Base-by-base conservation (phyloP, 2,329 filamentous ascomycete genomes). In the Colletotrichum agaves region DNA sequence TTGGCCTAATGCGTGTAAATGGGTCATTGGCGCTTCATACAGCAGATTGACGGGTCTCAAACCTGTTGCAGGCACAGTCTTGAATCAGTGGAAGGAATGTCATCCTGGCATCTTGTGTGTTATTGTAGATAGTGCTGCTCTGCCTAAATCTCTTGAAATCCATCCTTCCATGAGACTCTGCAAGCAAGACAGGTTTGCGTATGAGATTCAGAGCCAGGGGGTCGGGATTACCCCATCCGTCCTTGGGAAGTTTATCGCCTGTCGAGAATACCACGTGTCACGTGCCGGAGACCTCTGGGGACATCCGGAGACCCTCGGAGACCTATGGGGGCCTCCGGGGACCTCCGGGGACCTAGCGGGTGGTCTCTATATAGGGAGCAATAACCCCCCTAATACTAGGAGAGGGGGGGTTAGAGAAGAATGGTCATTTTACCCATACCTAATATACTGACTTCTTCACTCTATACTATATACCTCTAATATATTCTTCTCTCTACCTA, bases 41-140 rank as follows among this genome's bases (percentile, higher is more conserved):
- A 19, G 60, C 50, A 41, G 43, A 41, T 61, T 31, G 49, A 33
- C 39, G 13, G 27, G 21, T 55, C 10, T 31, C 19, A 19, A 49
- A 33, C 39, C 47, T 61, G 39, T 21, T 15, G n/a, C 46, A 41
- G 37, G 49, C 49, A 61, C 57, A 17, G 63, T 49, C 57, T 57
- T 6, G 31, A 47, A 17, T 35, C 27, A 47, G 21, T 31, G 47
- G 13, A 43, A 43, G 23, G 19, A 11, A 10, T 61, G 41, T 12
- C 23, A 63, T 50, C n/a, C 12, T n/a, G 6, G 17, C 7, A 43
- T 35, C 6, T 46, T 47, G 41, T 47, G 41, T 19, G 56, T 57
- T 57, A 50, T 10, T 46, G 49, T 50, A 62, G 41, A 44, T 62
- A 11, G 39, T 56, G 39, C 27, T 56, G 60, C 31, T 37, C 27